phyloP scores from a whole-genome alignment of 148 eudicot species.

The Rhododendron ovatum region DNA sequence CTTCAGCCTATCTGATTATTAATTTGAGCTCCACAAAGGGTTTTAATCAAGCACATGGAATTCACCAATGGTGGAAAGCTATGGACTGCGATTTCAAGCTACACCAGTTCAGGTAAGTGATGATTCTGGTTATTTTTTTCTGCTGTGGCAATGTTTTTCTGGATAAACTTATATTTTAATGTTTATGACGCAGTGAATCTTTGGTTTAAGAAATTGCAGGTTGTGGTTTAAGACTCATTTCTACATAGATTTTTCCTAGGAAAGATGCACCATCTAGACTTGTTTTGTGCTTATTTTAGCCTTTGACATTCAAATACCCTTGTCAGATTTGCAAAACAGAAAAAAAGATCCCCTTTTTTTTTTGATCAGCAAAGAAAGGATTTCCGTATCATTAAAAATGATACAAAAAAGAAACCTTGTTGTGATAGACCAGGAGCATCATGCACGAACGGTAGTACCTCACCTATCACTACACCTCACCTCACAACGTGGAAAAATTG shows the following conservation, averaged over 20 bases:
- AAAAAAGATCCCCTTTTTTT: background rate
- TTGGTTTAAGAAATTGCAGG: too few species aligned
- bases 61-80: conserved; percentile 74
- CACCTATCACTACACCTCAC: too few species aligned
- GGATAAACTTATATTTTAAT: background rate
- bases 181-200: background rate
- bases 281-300: background rate
- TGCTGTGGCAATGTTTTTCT: background rate
- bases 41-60: conserved; percentile 58
- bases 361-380: too few species aligned
- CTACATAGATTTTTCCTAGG: background rate
- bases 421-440: too few species aligned
- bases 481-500: background rate
- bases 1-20: conserved; percentile 42
- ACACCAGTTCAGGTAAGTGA: conserved; percentile 29
- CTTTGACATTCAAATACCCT: background rate
- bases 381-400: too few species aligned
- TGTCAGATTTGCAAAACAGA: background rate
- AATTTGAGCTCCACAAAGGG: conserved; percentile 28
- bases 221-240: background rate
- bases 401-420: too few species aligned
- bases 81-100: conserved; percentile 29
- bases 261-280: background rate
- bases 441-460: too few species aligned
- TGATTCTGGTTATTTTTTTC: background rate